Percentiles rank a stretch among this genome's conserved stretches.
phyloP scores from a whole-genome alignment of 192 early-diverging fungal species.

The Entomortierella chlamydospora region DNA sequence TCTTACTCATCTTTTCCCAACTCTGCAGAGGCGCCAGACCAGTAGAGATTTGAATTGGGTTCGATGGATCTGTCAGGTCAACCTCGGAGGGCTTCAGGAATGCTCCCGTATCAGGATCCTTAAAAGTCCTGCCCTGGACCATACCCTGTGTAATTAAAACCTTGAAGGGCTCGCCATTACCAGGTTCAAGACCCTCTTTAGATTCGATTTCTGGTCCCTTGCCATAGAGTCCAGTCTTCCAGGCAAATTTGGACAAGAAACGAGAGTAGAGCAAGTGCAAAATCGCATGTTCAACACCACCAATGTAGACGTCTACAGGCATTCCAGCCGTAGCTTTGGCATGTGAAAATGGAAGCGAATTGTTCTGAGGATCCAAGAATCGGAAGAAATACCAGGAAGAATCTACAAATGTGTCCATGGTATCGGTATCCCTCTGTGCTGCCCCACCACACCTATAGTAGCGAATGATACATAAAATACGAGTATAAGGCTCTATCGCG shows the following conservation, averaged over 20 bases:
- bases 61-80: slow-evolving; percentile 58
- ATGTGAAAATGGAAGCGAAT: slow-evolving; percentile 59
- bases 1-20: slow-evolving; percentile 98
- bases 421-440: slow-evolving; percentile 88
- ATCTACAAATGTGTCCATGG: slow-evolving; percentile 99
- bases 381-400: slow-evolving; percentile 97
- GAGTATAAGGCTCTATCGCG: no score
- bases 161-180: slow-evolving; percentile 87
- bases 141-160: slow-evolving; percentile 92
- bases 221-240: slow-evolving; percentile 65
- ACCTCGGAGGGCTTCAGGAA: slow-evolving; percentile 86
- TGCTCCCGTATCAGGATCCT: slow-evolving; percentile 76
- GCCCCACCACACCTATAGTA: slow-evolving; percentile 70
- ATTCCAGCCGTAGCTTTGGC: slow-evolving; percentile 64
- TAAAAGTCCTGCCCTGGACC: slow-evolving; percentile 90
- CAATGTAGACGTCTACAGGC: slow-evolving; percentile 95
- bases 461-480: slow-evolving; percentile 14
- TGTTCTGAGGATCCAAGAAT: slow-evolving; percentile 82
- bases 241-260: slow-evolving; percentile 89
- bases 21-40: slow-evolving; percentile 67
- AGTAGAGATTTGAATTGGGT: slow-evolving; percentile 71
- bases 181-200: slow-evolving; percentile 55
- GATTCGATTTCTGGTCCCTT: slow-evolving; percentile 16
- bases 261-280: slow-evolving; percentile 94
- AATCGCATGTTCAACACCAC: slow-evolving; percentile 95